Evolutionary conservation across 202 grass and related monocot genomes (phyloP), one percentile per base, ranked within the genome.

Genomic region (Setaria italica): DNA sequence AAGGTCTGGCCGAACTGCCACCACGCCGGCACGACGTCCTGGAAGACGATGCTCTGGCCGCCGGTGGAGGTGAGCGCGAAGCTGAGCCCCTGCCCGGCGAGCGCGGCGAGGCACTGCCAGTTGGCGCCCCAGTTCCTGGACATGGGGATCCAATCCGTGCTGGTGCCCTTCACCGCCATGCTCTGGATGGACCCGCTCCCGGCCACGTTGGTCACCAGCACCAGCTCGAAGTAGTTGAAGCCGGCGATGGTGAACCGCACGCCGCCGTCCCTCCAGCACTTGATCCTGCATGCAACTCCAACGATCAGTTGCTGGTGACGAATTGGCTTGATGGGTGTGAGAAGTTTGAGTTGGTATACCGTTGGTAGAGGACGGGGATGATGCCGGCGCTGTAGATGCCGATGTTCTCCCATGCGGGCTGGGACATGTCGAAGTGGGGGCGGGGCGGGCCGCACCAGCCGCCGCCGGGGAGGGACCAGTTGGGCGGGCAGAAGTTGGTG

Each of bases 71-170:
- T 90, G 43, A 97, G 62, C 11, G 8, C 51, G 80, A 97, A 97
- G 34, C 75, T 90, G 21, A 97, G 82, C 17, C 53, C 49, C 69
- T 90, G 91, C 0, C 76, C 67, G 8, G 72, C 60, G 0, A 91
- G 56, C 11, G 64, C 77, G 0, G 85, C 60, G 16, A 84, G 82
- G 33, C 87, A 94, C 78, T 95, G 93, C 96, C 96, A 98, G 50
- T 94, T 90, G 0, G 86, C 89, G 5, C 96, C 96, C 96, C 96
- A 98, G 86, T 98, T 98, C 67, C 88, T 41, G 11, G 86, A 80
- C 96, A 98, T 91, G 55, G 30, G 37, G 25, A 87, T n/a, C 96
- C 96, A 99, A 2, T 64, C 88, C 2, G 86, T 91, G 19, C 56
- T 68, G 1, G 79, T 43, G 4, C 92, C 94, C 65, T 89, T 97